Evolutionary conservation across 805 yeast genomes (phyloP).

Genomic region (Isabelozyma heimii): DNA sequence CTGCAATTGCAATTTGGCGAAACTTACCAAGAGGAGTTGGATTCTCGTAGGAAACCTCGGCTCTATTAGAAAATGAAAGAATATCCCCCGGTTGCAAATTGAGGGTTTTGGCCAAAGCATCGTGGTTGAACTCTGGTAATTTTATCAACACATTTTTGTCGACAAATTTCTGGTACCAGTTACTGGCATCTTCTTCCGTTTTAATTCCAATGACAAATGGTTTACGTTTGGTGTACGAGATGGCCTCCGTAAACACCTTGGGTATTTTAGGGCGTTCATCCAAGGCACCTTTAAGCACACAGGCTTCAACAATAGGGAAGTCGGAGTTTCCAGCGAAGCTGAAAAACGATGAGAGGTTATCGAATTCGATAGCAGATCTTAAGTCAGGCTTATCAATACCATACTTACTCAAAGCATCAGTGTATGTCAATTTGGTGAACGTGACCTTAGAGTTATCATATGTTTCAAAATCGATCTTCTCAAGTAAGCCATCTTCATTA

Average conservation of each 20-base stretch:
- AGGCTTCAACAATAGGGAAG: conserved; percentile 73
- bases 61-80: conserved; percentile 76
- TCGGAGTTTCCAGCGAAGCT: conserved; percentile 17
- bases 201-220: conserved; percentile 58
- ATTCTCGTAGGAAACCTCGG: conserved; percentile 71
- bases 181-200: conserved; percentile 29
- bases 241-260: conserved; percentile 32
- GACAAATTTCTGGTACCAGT: conserved; percentile 44
- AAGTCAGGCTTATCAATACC: conserved; percentile 97
- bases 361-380: conserved; percentile 55
- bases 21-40: conserved; percentile 93
- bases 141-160: conserved; percentile 22
- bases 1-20: conserved; percentile 68
- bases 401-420: conserved; percentile 64
- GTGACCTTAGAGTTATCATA: conserved; percentile 11
- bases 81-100: conserved; percentile 64
- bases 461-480: conserved; percentile 11
- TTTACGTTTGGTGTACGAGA: conserved; percentile 51
- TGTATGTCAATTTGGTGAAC: conserved; percentile 52
- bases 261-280: conserved; percentile 31
- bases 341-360: conserved; percentile 44
- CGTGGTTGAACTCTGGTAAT: conserved; percentile 12
- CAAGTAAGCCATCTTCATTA: conserved; percentile 26
- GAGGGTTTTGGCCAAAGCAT: conserved; percentile 22
- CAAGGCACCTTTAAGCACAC: conserved; percentile 56